These are phyloP conservation scores for Phialophora verrucosa DNA, from an alignment of 2,329 filamentous ascomycete species.

Conservation along the genomic window DNA sequence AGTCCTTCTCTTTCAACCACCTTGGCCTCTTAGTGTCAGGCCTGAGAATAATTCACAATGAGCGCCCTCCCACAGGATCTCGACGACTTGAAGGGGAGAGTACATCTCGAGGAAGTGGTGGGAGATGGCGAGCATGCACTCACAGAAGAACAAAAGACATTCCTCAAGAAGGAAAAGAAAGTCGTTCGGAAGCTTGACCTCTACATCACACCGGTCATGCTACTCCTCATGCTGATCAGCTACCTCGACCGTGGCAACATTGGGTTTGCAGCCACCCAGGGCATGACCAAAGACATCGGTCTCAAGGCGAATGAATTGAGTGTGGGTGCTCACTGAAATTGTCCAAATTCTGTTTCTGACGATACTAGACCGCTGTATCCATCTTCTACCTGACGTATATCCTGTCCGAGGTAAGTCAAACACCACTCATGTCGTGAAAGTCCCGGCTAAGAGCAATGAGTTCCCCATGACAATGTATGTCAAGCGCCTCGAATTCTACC, in stretches of 20 bases:
- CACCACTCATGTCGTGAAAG: slow-evolving; percentile 57
- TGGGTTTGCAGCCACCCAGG: slow-evolving; percentile 64
- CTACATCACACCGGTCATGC: slow-evolving; percentile 65
- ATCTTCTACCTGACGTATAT: slow-evolving; percentile 24
- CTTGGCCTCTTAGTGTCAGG: neutral
- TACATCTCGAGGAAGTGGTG: slow-evolving; percentile 12
- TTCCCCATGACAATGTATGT: slow-evolving; percentile 55
- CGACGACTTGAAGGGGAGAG: slow-evolving; percentile 15
- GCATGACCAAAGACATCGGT: slow-evolving; percentile 54
- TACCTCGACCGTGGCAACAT: slow-evolving; percentile 81
- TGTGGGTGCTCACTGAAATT: neutral
- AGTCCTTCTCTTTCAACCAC: neutral
- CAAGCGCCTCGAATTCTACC: slow-evolving; percentile 55
- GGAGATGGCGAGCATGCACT: slow-evolving; percentile 10
- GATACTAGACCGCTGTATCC: slow-evolving; percentile 18
- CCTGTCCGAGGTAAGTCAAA: slow-evolving; percentile 35
- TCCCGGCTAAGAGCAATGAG: slow-evolving; percentile 57
- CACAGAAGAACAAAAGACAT: slow-evolving; percentile 6
- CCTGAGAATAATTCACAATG: slow-evolving; percentile 3
- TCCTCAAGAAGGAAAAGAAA: slow-evolving; percentile 14
- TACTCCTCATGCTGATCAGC: slow-evolving; percentile 78
- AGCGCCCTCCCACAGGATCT: neutral
- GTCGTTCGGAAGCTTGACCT: slow-evolving; percentile 23
- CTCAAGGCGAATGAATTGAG: slow-evolving; percentile 51
- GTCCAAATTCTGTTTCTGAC: slow-evolving; percentile 5